Evolutionary conservation across 2,329 filamentous ascomycete species (phyloP).

Genomic region (Juglanconis juglandina): DNA sequence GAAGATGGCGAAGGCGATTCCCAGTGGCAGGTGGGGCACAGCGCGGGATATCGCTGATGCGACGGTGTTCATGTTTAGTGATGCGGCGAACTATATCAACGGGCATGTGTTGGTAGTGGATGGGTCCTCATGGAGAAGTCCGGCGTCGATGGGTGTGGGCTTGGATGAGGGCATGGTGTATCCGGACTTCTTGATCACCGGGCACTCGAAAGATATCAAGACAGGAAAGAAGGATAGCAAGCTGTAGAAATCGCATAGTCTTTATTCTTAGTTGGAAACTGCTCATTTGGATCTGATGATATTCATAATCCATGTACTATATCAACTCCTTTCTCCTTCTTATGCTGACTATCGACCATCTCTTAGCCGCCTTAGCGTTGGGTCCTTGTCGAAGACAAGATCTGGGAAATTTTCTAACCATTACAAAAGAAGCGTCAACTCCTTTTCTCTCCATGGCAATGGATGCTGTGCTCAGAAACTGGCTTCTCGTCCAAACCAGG

Average conservation of each 20-base stretch:
- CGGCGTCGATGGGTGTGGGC: conserved; percentile 44
- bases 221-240: conserved; percentile 33
- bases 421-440: neutral
- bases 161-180: conserved; percentile 48
- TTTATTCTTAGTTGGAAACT: neutral
- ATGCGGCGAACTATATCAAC: conserved; percentile 81
- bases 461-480: neutral
- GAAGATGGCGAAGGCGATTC: conserved; percentile 49
- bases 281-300: neutral
- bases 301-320: neutral
- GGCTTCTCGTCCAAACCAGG: neutral
- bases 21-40: conserved; percentile 71
- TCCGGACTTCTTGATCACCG: conserved; percentile 46
- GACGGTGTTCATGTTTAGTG: conserved; percentile 83
- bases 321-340: too few relatives aligned
- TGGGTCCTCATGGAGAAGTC: conserved; percentile 55
- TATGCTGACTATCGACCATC: too few relatives aligned
- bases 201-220: conserved; percentile 39
- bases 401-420: neutral
- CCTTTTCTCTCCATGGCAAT: neutral
- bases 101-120: conserved; percentile 77
- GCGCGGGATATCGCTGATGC: conserved; percentile 90
- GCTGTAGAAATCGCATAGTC: neutral
- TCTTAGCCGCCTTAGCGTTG: too few relatives aligned
- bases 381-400: too few relatives aligned